Percentiles rank a stretch among this genome's conserved stretches.
Conservation (phyloP, 257 asterid species). For the Solanum piurae region DNA sequence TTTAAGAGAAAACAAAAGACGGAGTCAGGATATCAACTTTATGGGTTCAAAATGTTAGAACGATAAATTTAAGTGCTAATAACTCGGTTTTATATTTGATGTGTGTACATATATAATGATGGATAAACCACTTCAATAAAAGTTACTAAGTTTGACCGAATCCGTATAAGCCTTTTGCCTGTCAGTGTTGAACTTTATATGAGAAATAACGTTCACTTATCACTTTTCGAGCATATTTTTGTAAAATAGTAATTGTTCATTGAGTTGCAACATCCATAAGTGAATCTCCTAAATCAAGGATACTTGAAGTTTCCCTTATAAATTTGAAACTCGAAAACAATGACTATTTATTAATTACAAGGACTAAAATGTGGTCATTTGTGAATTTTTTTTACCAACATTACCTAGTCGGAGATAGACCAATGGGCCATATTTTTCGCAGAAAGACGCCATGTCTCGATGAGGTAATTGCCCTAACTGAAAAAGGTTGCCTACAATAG, state of each 20-base stretch:
- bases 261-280: neutral
- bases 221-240: neutral
- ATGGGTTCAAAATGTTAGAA: neutral
- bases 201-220: neutral
- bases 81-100: no score
- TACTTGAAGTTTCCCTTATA: neutral
- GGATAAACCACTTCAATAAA: no score
- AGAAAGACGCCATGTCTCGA: constrained; percentile 60
- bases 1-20: neutral
- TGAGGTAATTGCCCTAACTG: constrained; percentile 72
- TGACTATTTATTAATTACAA: neutral
- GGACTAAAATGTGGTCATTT: neutral
- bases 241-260: neutral
- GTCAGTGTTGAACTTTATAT: neutral
- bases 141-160: no score
- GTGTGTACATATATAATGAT: no score
- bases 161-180: neutral
- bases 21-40: neutral
- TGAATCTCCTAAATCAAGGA: neutral
- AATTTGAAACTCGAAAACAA: neutral
- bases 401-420: constrained; percentile 65
- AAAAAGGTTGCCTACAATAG: constrained; percentile 84
- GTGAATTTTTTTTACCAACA: neutral
- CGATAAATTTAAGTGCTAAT: no score
- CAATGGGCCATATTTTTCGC: constrained; percentile 73